Base-by-base conservation (phyloP, 495 filamentous ascomycete genomes). In the Tuber indicum region DNA sequence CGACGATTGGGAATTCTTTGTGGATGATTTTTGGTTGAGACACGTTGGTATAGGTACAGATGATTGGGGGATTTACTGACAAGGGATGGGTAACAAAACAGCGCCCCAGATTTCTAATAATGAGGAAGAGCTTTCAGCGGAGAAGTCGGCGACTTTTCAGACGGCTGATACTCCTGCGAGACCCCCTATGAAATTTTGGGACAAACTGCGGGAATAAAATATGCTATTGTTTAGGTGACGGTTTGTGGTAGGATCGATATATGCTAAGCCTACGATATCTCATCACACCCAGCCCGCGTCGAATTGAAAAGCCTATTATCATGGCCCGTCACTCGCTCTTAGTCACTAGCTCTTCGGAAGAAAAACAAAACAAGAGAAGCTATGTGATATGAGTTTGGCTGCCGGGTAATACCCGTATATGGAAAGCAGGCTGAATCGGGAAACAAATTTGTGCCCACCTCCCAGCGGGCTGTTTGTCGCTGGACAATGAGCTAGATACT, bases 1-100 rank as follows among this genome's bases (percentile, higher is more conserved):
- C 10, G 43, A 78, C 7, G 81, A 85, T 71, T 85, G 84, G 84
- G 83, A 85, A 72, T 83, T 85, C 73, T 85, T 85, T 74, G 72
- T 85, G 42, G 84, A 85, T 75, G 80, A 85, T 77, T 39, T 85
- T 19, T 79, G 75, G 70, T 10, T 84, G 71, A 74, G 75, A 76
- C 83, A 36, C 58, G 79, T 75, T 36, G 23, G 36, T 32, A 39
- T 16, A 8, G 9, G 52, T 39, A 74, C 66, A 39, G 21, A 32
- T 75, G 36, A n/a, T 76, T n/a, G 49, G 52, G n/a, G 21, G 47
- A 42, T 32, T 12, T 14, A 72, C 42, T 52, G 17, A n/a, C 12
- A 36, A 32, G 26, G n/a, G 3, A 71, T 78, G 72, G 79, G 75
- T 3, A 71, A 45, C 17, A 26, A 78, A 19, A 71, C 26, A 12